Conservation (phyloP, 1,284 basidiomycete species). For the Papiliotrema fonsecae region DNA sequence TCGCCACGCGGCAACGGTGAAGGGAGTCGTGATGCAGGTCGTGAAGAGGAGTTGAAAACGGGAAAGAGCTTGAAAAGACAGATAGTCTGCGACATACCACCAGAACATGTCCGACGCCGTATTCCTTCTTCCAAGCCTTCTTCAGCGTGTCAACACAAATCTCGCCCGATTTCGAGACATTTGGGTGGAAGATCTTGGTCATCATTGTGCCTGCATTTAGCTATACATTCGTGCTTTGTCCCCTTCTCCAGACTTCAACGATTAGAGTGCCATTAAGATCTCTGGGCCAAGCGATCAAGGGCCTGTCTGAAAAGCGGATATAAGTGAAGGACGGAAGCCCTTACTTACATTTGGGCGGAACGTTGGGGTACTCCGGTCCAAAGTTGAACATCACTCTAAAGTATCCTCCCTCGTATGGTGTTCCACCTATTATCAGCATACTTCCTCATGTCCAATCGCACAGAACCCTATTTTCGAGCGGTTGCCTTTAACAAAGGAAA, state of each 20-base stretch:
- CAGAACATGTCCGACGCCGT: conserved; percentile 83
- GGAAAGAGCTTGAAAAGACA: not conserved
- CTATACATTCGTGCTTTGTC: no score
- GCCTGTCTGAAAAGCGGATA: not conserved
- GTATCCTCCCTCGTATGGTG: conserved; percentile 87
- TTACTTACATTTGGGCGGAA: conserved; percentile 86
- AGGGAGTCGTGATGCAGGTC: no score
- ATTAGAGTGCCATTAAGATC: not conserved
- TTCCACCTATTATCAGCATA: conserved; percentile 59
- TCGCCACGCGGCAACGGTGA: not conserved
- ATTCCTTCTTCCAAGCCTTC: conserved; percentile 92
- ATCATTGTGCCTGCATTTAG: conserved; percentile 66
- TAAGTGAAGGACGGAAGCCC: no score
- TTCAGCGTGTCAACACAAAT: conserved; percentile 97
- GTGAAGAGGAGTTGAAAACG: not conserved
- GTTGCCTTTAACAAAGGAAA: no score
- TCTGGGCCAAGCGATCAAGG: not conserved
- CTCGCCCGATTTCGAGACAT: conserved; percentile 81
- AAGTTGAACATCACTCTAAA: conserved; percentile 83
- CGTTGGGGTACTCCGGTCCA: conserved; percentile 76
- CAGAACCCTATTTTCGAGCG: not conserved
- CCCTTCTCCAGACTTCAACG: no score
- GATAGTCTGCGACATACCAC: conserved; percentile 49
- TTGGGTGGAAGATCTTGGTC: conserved; percentile 95
- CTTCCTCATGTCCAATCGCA: not conserved